Evolutionary conservation across 768 basidiomycete genomes (phyloP), one percentile per base, ranked within the genome.

Genomic region (Pleurotus pulmonarius): DNA sequence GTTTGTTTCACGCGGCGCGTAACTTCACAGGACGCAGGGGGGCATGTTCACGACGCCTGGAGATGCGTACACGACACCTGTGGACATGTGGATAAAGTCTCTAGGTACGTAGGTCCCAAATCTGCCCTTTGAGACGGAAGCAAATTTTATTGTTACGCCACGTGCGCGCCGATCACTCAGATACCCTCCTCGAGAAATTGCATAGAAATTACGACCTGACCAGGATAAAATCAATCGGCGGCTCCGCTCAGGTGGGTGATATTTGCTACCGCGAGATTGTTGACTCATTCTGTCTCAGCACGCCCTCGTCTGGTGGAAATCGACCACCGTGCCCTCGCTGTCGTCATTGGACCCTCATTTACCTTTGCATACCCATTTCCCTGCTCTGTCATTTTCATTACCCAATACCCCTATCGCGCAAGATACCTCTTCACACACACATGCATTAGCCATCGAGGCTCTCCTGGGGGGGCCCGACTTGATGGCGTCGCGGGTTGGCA

Each of bases 71-170:
- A 92, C 89, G 39, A 92, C 91, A 5, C 91, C 92, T 1, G 81
- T 94, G 46, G 91, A 94, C 64, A 91, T 93, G 88, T 93, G 91
- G 91, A 84, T 92, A 55, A 91, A 90, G 68, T 88, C 80, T 13
- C 80, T 94, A 49, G 92, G 92, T 91, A 69, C 70, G 86, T 74
- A 56, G 58, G 44, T 41, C 63, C 54, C 56, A 34, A 11, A 34
- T 60, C 61, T 64, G 65, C 64, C 63, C 52, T 56, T 57, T 55
- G 59, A 65, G 65, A 73, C 83, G 83, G 82, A 83, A 86, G 72
- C 84, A 84, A 83, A 76, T 74, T 78, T 75, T 70, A 61, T 63
- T 65, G 66, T 69, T 70, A 67, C 69, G 67, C 69, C 67, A 60
- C 59, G 57, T 53, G 51, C 51, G 20, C 20, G n/a, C 41, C 41